phyloP scores from a whole-genome alignment of 2,329 filamentous ascomycete genomes.

The Didymella pomorum region DNA sequence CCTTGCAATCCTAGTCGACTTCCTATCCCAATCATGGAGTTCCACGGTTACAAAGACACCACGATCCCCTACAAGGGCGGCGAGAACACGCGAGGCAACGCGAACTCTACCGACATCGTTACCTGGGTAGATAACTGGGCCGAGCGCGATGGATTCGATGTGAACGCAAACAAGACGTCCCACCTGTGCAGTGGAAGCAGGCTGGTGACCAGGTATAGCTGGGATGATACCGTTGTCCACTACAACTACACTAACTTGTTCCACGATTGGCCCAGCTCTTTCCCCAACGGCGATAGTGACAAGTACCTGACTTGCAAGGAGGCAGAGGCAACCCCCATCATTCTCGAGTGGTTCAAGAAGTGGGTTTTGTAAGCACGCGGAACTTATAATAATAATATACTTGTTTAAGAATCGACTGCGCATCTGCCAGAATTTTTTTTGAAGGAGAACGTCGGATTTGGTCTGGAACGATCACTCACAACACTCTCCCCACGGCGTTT shows the following conservation, averaged over 20 bases:
- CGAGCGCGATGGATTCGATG: constrained; percentile 43
- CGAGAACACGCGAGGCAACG: constrained; percentile 30
- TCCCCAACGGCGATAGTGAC: constrained; percentile 39
- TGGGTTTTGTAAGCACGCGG: constrained; percentile 30
- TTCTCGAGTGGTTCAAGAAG: constrained; percentile 43
- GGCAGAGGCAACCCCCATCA: constrained; percentile 43
- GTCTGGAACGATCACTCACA: not conserved
- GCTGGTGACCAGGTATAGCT: constrained; percentile 36
- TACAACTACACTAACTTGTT: constrained; percentile 51
- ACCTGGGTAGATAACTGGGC: constrained; percentile 52
- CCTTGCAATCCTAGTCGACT: constrained; percentile 39
- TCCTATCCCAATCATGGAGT: constrained; percentile 54
- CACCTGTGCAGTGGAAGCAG: constrained; percentile 42
- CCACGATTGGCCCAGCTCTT: constrained; percentile 54
- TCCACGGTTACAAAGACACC: constrained; percentile 54
- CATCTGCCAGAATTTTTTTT: not conserved
- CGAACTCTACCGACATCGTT: constrained; percentile 28
- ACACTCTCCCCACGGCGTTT: not conserved
- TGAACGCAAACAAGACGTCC: constrained; percentile 37
- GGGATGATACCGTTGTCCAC: constrained; percentile 48
- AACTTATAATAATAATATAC: not conserved
- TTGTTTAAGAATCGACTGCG: not conserved
- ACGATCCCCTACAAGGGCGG: constrained; percentile 54
- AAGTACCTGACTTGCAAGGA: constrained; percentile 39
- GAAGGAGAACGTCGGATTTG: not conserved